Percentiles rank a stretch among this genome's conserved stretches.
These are phyloP conservation scores for Anthoceros angustus DNA, from an alignment of 225 moss, liverwort and hornwort genomes.

Conservation along the genomic window DNA sequence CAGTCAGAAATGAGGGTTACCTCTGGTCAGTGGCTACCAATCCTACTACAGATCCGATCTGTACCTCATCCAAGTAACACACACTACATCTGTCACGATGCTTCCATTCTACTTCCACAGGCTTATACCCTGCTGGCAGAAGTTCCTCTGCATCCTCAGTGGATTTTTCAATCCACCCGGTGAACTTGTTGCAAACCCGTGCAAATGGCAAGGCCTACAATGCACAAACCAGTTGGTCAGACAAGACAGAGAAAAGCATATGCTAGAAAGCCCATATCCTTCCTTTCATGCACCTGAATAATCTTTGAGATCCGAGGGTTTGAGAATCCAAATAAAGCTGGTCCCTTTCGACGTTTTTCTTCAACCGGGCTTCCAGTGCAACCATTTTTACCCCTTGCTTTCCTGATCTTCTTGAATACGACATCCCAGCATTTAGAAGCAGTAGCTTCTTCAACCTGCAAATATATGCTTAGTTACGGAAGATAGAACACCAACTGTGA, in stretches of 20 bases:
- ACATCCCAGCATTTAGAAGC: conserved; percentile 91
- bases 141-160: conserved; percentile 53
- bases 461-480: not conserved
- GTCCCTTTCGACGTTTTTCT: conserved; percentile 80
- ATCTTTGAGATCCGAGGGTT: conserved; percentile 60
- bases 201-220: conserved; percentile 59
- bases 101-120: conserved; percentile 74
- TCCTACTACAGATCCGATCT: not conserved
- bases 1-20: not conserved
- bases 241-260: not conserved
- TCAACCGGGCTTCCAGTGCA: conserved; percentile 37
- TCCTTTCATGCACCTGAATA: conserved; percentile 39
- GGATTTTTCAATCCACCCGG: conserved; percentile 58
- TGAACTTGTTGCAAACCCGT: conserved; percentile 82
- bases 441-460: conserved; percentile 54
- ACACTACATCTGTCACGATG: conserved; percentile 91
- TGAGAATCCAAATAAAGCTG: conserved; percentile 86
- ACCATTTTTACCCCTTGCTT: conserved; percentile 68
- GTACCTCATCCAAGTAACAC: conserved; percentile 81
- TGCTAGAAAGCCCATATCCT: too few species aligned
- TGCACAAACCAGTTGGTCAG: not conserved
- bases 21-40: not conserved
- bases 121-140: conserved; percentile 73
- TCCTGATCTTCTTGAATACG: conserved; percentile 61
- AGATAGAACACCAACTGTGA: not conserved